Evolutionary conservation across 305 asterid genomes (phyloP).

Genomic region (Solanum hybrid): DNA sequence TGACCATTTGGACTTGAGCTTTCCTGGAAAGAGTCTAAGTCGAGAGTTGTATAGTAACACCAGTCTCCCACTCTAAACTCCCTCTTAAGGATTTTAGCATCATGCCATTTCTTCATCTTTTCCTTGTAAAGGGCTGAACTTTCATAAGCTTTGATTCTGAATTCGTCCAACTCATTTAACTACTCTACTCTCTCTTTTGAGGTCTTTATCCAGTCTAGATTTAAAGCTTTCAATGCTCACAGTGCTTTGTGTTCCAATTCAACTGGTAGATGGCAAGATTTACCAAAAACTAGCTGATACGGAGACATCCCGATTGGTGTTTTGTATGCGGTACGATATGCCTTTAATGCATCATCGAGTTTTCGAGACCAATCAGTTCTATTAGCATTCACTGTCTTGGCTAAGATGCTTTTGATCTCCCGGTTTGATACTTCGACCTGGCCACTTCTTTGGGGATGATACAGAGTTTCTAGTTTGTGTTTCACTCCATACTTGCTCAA

Average conservation of each 20-base stretch:
- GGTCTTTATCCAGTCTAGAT: neutral
- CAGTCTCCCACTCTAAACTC: neutral
- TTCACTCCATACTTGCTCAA: neutral
- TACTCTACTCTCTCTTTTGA: neutral
- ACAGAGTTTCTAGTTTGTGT: neutral
- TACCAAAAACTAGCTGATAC: neutral
- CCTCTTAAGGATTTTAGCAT: neutral
- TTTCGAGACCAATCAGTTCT: neutral
- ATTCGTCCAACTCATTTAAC: neutral
- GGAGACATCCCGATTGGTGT: neutral
- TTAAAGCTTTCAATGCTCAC: neutral
- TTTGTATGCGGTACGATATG: neutral
- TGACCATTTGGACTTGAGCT: neutral
- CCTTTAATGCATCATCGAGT: neutral
- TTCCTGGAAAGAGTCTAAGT: neutral
- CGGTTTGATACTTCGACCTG: neutral
- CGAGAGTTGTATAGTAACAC: neutral
- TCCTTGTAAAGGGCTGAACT: neutral
- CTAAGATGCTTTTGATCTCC: neutral
- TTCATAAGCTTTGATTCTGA: neutral
- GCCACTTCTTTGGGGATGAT: neutral
- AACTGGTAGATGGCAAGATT: neutral
- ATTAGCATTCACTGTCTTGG: neutral
- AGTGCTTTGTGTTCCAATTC: neutral
- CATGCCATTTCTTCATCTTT: neutral